Evolutionary conservation across 2,329 filamentous ascomycete species (phyloP), one percentile per base, ranked within the genome.

Genomic region (Paecilomyces sp.): DNA sequence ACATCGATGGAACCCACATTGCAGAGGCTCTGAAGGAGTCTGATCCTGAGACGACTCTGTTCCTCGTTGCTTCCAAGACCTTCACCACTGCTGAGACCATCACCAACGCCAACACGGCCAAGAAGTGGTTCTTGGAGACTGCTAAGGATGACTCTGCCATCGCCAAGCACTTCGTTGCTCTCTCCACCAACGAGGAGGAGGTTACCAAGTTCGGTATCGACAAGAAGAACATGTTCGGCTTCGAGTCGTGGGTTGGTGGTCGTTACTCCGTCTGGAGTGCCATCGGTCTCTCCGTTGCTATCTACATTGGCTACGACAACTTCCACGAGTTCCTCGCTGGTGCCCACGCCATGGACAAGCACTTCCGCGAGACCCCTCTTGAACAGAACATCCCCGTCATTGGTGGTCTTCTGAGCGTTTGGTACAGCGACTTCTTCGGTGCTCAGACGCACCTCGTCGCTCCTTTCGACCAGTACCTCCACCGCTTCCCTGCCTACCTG

Each of bases 171-270:
- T 99, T 99, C 73, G 94, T 97, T 60, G 94, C 94, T 54, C 86
- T 99, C 57, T 97, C 94, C 56, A 99, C 94, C 76, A 99, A 99
- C 79, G 90, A 93, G 80, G 76, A 82, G 58, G 93, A 97, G 81
- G 94, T 99, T 63, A 92, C 90, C 79, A 97, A 97, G 83, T 99
- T 99, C 71, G 94, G 94, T 66, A 99, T 99, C 72, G 93, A 97
- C 80, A 88, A 88, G 79, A 93, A 93, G 85, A 99, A 97, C 85
- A 99, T 99, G 94, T 99, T 99, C 73, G 92, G 92, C 70, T 99
- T 99, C 75, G 92, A 93, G 79, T 95, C 90, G 79, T 99, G 94
- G 94, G 93, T 97, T 57, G 94, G 94, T 75, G 94, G 94, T 60
- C 90, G 94, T 62, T 99, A 99, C 85, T 96, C 92, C 62, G 94